Evolutionary conservation across 2,329 filamentous ascomycete genomes (phyloP), one percentile per base, ranked within the genome.

Genomic region (Thermothelomyces thermophilus): DNA sequence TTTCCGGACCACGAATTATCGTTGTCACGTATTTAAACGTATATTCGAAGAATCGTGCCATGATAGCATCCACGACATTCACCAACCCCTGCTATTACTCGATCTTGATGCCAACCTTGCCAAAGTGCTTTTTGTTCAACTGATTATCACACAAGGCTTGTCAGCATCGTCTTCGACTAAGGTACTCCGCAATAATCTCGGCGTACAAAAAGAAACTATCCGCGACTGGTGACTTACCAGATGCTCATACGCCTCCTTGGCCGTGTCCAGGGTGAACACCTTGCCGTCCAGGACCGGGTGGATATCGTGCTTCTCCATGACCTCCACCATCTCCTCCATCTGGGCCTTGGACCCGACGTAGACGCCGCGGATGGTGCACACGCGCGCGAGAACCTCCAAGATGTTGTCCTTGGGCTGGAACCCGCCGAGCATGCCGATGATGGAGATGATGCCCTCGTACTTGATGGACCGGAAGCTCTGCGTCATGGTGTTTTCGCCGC

Each of bases 61-160:
- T 26, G 24, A 26, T 5, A 36, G 30, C 6, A 41, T 54, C 28
- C 19, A n/a, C n/a, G n/a, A n/a, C n/a, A n/a, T n/a, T n/a, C n/a
- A n/a, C n/a, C n/a, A n/a, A n/a, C n/a, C n/a, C n/a, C n/a, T n/a
- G n/a, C n/a, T n/a, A n/a, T 58, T 61, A 69, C 44, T 64, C 61
- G 37, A 76, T 68, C 60, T 72, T 71, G 56, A 81, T 73, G 2
- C 65, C 66, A 37, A 81, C 57, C 64, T 82, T 81, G 43, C 77
- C 77, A 48, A 80, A 71, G 59, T 82, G 77, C 56, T 73, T 74
- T 61, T 77, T 67, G 20, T 64, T 70, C 72, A 70, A 70, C 68
- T 70, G 35, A 44, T 4, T 34, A 13, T 8, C 3, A 11, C 41
- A 57, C 17, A 54, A 40, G 28, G 43, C 30, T 2, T 14, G 37